phyloP scores from a whole-genome alignment of 257 asterid genomes.

The Mitragyna speciosa region DNA sequence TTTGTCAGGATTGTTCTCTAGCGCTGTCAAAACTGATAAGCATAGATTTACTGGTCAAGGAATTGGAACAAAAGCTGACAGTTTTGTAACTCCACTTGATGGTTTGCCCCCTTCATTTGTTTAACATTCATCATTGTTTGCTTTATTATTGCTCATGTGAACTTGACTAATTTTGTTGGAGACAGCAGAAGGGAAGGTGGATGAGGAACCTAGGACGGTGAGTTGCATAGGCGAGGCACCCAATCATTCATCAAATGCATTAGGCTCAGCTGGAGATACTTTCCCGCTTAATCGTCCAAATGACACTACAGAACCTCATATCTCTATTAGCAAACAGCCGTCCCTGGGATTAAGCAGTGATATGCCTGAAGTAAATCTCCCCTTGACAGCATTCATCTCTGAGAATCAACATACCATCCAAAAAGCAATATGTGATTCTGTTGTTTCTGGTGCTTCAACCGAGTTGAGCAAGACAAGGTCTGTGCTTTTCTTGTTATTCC shows the following conservation, averaged over 20 bases:
- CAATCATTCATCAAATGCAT: conserved; percentile 22
- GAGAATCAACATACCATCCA: conserved; percentile 9
- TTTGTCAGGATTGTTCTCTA: conserved; percentile 55
- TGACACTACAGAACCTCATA: conserved; percentile 29
- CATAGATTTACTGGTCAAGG: conserved; percentile 27
- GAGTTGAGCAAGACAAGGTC: conserved; percentile 24
- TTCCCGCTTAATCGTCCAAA: conserved; percentile 21
- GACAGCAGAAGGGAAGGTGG: conserved; percentile 18
- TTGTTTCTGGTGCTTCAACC: conserved; percentile 15
- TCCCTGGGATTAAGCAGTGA: neutral
- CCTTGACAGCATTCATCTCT: conserved; percentile 9
- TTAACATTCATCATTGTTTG: neutral
- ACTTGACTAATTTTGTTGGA: conserved; percentile 26
- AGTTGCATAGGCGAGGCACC: conserved; percentile 22
- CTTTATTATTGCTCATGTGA: conserved; percentile 3
- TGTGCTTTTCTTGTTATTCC: neutral
- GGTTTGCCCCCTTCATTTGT: conserved; percentile 32
- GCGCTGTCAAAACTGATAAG: conserved; percentile 27
- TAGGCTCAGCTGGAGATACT: conserved; percentile 34
- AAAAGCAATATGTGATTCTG: conserved; percentile 1
- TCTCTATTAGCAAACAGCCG: conserved; percentile 27
- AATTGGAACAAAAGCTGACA: conserved; percentile 33
- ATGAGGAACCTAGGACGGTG: conserved; percentile 26
- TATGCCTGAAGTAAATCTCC: conserved; percentile 18
- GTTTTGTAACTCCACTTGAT: conserved; percentile 27